Conservation (phyloP, 2,329 filamentous ascomycete species). For the Calycina herbarum region DNA sequence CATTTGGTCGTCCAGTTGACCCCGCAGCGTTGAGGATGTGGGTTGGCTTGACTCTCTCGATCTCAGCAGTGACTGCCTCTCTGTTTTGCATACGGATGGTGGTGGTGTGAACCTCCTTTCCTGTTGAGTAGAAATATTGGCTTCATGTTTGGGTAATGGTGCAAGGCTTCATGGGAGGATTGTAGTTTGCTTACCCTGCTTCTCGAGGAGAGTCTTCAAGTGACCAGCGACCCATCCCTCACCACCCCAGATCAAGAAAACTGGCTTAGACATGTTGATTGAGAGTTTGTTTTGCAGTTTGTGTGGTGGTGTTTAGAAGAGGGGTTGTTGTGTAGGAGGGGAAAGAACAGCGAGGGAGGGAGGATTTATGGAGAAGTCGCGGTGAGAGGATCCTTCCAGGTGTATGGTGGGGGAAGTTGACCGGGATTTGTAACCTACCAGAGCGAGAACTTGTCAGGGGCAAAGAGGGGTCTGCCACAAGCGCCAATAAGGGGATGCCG, state of each 20-base stretch:
- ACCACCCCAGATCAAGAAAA: slow-evolving; percentile 65
- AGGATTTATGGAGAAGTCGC: slow-evolving; percentile 9
- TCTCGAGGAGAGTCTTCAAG: slow-evolving; percentile 57
- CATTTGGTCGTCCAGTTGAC: slow-evolving; percentile 65
- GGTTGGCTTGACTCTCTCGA: slow-evolving; percentile 61
- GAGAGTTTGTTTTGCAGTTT: not conserved
- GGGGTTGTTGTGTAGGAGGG: not conserved
- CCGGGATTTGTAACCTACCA: slow-evolving; percentile 17
- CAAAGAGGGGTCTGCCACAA: slow-evolving; percentile 9
- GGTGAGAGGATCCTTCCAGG: slow-evolving; percentile 12
- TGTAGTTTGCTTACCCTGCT: slow-evolving; percentile 42
- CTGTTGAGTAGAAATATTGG: slow-evolving; percentile 23
- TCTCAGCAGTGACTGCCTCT: slow-evolving; percentile 54
- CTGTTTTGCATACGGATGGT: slow-evolving; percentile 66
- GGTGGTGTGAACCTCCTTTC: slow-evolving; percentile 61
- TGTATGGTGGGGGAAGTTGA: slow-evolving; percentile 11
- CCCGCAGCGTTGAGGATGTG: slow-evolving; percentile 68
- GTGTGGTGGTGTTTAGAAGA: not conserved
- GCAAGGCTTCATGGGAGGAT: not conserved
- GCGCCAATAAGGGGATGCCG: not conserved
- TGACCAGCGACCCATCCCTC: slow-evolving; percentile 64
- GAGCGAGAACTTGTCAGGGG: slow-evolving; percentile 7
- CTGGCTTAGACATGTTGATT: slow-evolving; percentile 30
- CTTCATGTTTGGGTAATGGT: not conserved
- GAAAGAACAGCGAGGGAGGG: not conserved